Base-by-base conservation (phyloP, 1,284 basidiomycete species). In the Flammula alnicola region DNA sequence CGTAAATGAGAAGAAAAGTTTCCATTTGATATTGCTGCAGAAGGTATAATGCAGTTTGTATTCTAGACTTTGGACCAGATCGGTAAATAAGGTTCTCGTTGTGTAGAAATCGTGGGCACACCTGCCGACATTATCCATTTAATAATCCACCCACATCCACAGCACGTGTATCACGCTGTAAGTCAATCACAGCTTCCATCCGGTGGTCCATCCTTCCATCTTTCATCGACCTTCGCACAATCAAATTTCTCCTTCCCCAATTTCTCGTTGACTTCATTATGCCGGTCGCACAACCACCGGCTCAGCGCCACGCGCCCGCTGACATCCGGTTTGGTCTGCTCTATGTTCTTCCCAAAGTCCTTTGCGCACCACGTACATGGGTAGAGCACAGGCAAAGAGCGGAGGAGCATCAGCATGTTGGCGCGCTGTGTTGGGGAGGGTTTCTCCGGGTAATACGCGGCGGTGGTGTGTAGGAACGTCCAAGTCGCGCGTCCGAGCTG, bases 381-480 rank as follows among this genome's bases (percentile, higher is more conserved):
- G 68, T 97, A 98, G 16, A 97, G 72, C 3, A 81, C 67, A 0
- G 94, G 92, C 19, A 98, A 68, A 0, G 92, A 77, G 39, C 79
- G 78, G 9, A 98, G 73, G 14, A 98, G 79, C 54, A 78, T 76
- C 30, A 90, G 74, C 92, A 97, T 95, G 54, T 88, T 86, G 17
- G 80, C 78, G 53, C 91, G 85, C 58, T 95, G 90, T 4, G 71
- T 71, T 0, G 83, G 73, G 0, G 84, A 81, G 0, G 95, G 91
- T 20, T 73, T 69, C 20, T 86, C 79, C n/a, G 95, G 94, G 69
- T 95, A 97, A 69, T 97, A 95, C 12, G 95, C 91, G 0, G 93
- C 93, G 3, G 94, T 88, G 1, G 93, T 88, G 66, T 98, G 95
- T 29, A 98, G 78, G 79, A 98, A 97, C 14, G 93, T 90, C 95